Percentiles rank a stretch among this genome's conserved stretches.
Conservation (phyloP, 805 yeast species). For the Maudiozyma bulderi region DNA sequence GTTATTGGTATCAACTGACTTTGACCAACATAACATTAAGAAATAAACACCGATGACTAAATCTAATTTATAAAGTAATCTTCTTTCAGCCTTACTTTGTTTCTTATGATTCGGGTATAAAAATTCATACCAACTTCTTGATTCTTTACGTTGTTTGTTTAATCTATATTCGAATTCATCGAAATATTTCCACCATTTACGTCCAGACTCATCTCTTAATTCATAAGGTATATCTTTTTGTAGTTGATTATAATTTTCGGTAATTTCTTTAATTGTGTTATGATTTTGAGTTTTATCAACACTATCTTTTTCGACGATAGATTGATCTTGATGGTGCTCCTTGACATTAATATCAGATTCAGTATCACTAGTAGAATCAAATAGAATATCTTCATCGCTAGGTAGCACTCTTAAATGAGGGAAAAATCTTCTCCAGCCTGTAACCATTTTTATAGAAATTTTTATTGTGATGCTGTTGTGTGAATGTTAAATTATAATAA, state of each 20-base stretch:
- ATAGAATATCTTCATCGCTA: slow-evolving; percentile 4
- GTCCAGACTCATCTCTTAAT: slow-evolving; percentile 31
- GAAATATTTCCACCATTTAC: slow-evolving; percentile 39
- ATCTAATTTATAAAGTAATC: slow-evolving; percentile 45
- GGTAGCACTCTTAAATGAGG: slow-evolving; percentile 23
- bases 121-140: slow-evolving; percentile 27
- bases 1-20: slow-evolving; percentile 53
- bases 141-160: slow-evolving; percentile 26
- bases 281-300: not conserved
- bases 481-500: not conserved
- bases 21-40: slow-evolving; percentile 57
- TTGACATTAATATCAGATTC: not conserved
- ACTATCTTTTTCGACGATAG: not conserved
- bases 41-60: slow-evolving; percentile 46
- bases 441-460: not conserved
- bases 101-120: slow-evolving; percentile 28
- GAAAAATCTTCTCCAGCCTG: slow-evolving; percentile 13
- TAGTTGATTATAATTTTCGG: slow-evolving; percentile 6
- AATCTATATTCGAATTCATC: slow-evolving; percentile 44
- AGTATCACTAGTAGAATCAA: not conserved
- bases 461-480: not conserved
- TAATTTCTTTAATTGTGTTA: not conserved
- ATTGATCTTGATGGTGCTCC: not conserved
- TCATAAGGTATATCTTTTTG: slow-evolving; percentile 30
- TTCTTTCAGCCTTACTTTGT: slow-evolving; percentile 36